Conservation (phyloP, 2,329 filamentous ascomycete species). For the Monascus ruber region DNA sequence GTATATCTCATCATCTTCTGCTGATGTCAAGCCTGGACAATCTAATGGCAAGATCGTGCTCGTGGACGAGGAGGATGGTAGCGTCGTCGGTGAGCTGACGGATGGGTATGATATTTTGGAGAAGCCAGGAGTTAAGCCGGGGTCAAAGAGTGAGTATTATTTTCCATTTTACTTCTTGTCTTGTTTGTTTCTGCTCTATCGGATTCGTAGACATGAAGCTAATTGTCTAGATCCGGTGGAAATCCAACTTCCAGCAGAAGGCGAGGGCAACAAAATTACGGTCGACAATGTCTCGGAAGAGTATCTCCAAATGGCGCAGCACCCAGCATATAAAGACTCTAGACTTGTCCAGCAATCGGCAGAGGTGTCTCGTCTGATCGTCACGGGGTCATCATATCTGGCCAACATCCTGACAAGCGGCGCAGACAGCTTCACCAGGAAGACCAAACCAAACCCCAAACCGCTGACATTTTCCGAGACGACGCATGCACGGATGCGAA, state of each 20-base stretch:
- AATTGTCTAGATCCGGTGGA: slow-evolving; percentile 33
- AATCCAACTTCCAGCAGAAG: slow-evolving; percentile 36
- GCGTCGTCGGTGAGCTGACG: slow-evolving; percentile 81
- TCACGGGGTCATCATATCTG: slow-evolving; percentile 72
- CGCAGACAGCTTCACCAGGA: slow-evolving; percentile 70
- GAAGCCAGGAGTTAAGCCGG: slow-evolving; percentile 60
- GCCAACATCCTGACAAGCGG: slow-evolving; percentile 65
- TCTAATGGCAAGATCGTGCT: slow-evolving; percentile 71
- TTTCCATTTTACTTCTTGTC: background rate
- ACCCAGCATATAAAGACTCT: slow-evolving; percentile 86
- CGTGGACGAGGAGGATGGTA: slow-evolving; percentile 90
- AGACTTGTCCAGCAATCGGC: slow-evolving; percentile 77
- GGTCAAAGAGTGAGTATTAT: slow-evolving; percentile 67
- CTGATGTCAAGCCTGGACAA: slow-evolving; percentile 17
- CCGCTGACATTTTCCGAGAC: slow-evolving; percentile 80
- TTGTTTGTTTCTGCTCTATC: background rate
- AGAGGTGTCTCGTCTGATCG: slow-evolving; percentile 79
- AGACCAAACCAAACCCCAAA: slow-evolving; percentile 63
- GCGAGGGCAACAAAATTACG: slow-evolving; percentile 35
- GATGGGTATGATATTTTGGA: slow-evolving; percentile 74
- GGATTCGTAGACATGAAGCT: too few relatives aligned
- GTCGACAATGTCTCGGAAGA: slow-evolving; percentile 39
- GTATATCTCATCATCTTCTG: slow-evolving; percentile 43
- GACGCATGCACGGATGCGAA: slow-evolving; percentile 74
- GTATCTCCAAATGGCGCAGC: slow-evolving; percentile 65